phyloP scores from a whole-genome alignment of 108 stramenopile species.

The Nitzschia inconspicua region DNA sequence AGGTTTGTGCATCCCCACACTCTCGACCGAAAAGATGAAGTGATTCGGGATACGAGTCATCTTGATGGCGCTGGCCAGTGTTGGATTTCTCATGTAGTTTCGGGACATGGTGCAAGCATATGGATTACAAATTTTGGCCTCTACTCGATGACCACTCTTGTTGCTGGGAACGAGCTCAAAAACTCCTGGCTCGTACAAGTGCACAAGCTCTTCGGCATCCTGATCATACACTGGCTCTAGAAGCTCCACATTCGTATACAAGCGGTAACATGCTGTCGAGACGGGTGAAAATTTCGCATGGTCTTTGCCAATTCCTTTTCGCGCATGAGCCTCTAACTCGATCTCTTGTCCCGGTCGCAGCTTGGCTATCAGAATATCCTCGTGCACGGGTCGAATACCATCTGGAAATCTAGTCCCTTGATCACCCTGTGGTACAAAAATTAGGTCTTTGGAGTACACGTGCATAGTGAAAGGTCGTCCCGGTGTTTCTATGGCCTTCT shows the following conservation, averaged over 20 bases:
- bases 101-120: slow-evolving; percentile 97
- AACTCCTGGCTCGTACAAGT: slow-evolving; percentile 86
- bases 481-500: slow-evolving; percentile 60
- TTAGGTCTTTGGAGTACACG: slow-evolving; percentile 72
- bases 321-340: slow-evolving; percentile 85
- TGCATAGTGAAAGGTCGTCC: slow-evolving; percentile 81
- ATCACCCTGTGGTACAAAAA: slow-evolving; percentile 93
- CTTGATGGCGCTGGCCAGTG: slow-evolving; percentile 66
- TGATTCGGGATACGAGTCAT: slow-evolving; percentile 90
- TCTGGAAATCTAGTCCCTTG: slow-evolving; percentile 70
- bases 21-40: slow-evolving; percentile 96
- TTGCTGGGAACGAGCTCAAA: slow-evolving; percentile 61
- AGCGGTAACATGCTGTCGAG: slow-evolving; percentile 93
- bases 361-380: slow-evolving; percentile 95
- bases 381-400: slow-evolving; percentile 69
- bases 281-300: slow-evolving; percentile 99
- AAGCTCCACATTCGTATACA: slow-evolving; percentile 76
- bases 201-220: slow-evolving; percentile 81
- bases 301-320: slow-evolving; percentile 89
- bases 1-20: slow-evolving; percentile 88
- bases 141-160: slow-evolving; percentile 24
- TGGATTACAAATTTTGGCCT: slow-evolving; percentile 75
- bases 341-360: slow-evolving; percentile 94
- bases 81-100: slow-evolving; percentile 89
- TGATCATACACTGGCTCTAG: slow-evolving; percentile 71